phyloP scores from a whole-genome alignment of 352 stramenopile species.

The Globisporangium parvum region DNA sequence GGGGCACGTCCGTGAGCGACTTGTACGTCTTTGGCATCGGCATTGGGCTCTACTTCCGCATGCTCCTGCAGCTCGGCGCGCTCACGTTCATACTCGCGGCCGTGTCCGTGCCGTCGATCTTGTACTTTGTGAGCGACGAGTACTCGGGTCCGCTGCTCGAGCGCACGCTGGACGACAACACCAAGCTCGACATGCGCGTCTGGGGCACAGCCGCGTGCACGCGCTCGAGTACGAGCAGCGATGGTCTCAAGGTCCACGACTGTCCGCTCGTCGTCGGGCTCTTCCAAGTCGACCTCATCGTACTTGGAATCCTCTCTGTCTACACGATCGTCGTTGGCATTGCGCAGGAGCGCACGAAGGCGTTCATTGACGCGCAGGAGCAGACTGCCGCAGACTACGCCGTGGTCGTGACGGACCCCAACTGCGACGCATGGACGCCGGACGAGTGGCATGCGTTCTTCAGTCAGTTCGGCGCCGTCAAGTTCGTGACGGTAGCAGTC shows the following conservation, averaged over 20 bases:
- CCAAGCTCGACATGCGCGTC: conserved; percentile 40
- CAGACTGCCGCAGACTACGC: conserved; percentile 73
- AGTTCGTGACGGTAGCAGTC: conserved; percentile 62
- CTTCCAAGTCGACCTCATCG: conserved; percentile 52
- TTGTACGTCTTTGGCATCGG: conserved; percentile 71
- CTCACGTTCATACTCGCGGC: conserved; percentile 52
- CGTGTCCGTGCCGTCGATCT: conserved; percentile 50
- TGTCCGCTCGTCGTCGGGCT: conserved; percentile 46
- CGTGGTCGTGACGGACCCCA: conserved; percentile 65
- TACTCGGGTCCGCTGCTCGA: conserved; percentile 45
- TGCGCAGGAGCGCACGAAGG: conserved; percentile 37
- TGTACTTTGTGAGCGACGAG: conserved; percentile 56
- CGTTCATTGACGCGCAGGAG: conserved; percentile 43
- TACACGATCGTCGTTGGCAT: conserved; percentile 40
- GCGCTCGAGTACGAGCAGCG: conserved; percentile 18
- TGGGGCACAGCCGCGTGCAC: conserved; percentile 55
- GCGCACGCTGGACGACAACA: conserved; percentile 20
- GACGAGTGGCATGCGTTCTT: conserved; percentile 73
- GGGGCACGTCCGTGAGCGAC: conserved; percentile 44
- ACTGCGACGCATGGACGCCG: conserved; percentile 51
- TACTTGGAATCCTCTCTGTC: conserved; percentile 35
- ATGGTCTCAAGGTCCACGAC: conserved; percentile 23
- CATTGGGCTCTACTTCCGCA: conserved; percentile 75
- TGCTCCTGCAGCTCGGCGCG: conserved; percentile 45
- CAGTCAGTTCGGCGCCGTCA: conserved; percentile 55